A percentile compares a stretch with the other conserved stretches of the same genome.
Evolutionary conservation across 345 rosid genomes (phyloP).

Genomic region (Lenwebbia sp.): DNA sequence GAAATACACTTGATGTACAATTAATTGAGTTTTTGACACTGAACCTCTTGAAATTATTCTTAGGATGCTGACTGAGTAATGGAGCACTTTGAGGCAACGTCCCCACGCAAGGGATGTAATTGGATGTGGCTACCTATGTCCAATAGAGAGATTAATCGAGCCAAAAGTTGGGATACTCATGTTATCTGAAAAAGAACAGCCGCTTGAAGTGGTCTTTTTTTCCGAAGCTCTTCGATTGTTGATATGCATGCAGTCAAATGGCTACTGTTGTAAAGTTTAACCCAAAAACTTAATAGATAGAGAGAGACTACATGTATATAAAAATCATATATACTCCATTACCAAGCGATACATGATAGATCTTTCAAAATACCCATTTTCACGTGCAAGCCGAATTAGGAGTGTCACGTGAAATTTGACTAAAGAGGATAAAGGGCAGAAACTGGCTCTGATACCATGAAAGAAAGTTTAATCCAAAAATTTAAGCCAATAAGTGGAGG

Average conservation of each 20-base stretch:
- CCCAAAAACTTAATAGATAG: not conserved
- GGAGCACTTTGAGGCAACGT: not conserved
- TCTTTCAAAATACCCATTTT: not conserved
- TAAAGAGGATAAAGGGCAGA: fast-evolving
- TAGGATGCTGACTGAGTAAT: not conserved
- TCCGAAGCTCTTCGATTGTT: not conserved
- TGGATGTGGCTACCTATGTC: not conserved
- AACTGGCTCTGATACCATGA: not conserved
- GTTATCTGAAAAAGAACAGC: not conserved
- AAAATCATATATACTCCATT: not conserved
- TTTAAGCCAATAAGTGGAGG: not conserved
- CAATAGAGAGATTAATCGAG: not conserved
- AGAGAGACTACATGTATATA: not conserved
- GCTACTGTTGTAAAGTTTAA: not conserved
- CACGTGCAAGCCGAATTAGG: not conserved
- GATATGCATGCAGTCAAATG: not conserved
- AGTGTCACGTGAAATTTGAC: not conserved
- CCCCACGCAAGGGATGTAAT: not conserved
- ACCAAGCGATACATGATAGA: not conserved
- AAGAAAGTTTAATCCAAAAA: not conserved
- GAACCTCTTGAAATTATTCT: not conserved
- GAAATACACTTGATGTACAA: not conserved
- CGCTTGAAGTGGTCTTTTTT: not conserved
- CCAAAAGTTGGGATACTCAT: not conserved
- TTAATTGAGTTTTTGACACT: not conserved